phyloP scores from a whole-genome alignment of 768 basidiomycete genomes.

The Serpula lacrymans region DNA sequence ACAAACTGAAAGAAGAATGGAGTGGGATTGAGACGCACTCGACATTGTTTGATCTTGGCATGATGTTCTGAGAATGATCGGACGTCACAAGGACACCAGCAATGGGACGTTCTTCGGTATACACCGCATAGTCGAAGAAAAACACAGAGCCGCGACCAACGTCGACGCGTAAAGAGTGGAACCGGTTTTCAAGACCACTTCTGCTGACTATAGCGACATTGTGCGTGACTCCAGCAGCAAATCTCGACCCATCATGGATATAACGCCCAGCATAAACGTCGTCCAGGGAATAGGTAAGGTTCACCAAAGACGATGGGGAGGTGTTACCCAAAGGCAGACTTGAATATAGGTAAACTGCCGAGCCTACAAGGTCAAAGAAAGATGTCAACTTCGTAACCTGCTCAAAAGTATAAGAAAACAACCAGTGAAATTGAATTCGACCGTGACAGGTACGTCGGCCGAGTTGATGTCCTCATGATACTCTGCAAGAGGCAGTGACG shows the following conservation, averaged over 20 bases:
- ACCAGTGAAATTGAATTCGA: conserved; percentile 46
- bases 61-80: not conserved
- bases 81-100: conserved; percentile 5
- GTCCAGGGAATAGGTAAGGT: conserved; percentile 45
- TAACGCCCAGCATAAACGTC: conserved; percentile 24
- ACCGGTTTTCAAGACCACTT: conserved; percentile 30
- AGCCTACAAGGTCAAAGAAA: conserved; percentile 39
- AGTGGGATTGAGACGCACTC: conserved; percentile 34
- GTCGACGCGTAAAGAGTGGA: conserved; percentile 41
- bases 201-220: conserved; percentile 37
- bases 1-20: conserved; percentile 32
- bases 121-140: conserved; percentile 46
- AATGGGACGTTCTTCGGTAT: conserved; percentile 24
- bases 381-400: not conserved
- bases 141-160: conserved; percentile 45
- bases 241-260: conserved; percentile 24
- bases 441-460: conserved; percentile 23
- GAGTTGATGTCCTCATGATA: conserved; percentile 7
- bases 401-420: conserved; percentile 3
- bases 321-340: conserved; percentile 31
- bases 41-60: conserved; percentile 20
- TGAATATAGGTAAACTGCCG: conserved; percentile 46
- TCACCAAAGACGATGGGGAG: conserved; percentile 35
- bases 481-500: not conserved
- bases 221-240: conserved; percentile 25